These are phyloP conservation scores for Phtheirospermum japonicum DNA, from an alignment of 257 asterid genomes.

Conservation along the genomic window DNA sequence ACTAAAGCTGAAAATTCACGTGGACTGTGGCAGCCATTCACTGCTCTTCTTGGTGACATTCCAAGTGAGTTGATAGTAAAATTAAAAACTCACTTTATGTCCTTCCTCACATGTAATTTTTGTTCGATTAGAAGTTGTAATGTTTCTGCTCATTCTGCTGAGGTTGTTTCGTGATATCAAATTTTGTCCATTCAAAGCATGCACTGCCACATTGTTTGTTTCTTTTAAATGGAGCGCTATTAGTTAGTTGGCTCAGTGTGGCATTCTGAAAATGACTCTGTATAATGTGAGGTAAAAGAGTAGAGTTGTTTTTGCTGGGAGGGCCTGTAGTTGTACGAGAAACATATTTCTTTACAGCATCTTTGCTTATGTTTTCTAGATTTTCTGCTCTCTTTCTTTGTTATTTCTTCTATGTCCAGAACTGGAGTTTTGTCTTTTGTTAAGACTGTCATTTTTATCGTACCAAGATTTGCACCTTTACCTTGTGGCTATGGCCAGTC, in stretches of 20 bases:
- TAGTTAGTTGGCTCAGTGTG: background rate
- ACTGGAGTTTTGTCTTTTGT: too few species aligned
- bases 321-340: too few species aligned
- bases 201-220: background rate
- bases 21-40: slow-evolving; percentile 98
- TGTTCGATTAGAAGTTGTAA: background rate
- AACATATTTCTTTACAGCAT: too few species aligned
- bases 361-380: too few species aligned
- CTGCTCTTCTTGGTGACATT: slow-evolving; percentile 94
- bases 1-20: slow-evolving; percentile 86
- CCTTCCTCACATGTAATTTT: background rate
- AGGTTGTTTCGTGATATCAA: background rate
- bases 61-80: slow-evolving; percentile 61
- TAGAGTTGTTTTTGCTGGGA: background rate
- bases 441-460: background rate
- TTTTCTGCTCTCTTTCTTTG: too few species aligned
- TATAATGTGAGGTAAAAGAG: background rate
- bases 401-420: too few species aligned
- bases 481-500: slow-evolving; percentile 9
- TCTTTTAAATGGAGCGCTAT: background rate
- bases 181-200: slow-evolving; percentile 16
- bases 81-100: background rate
- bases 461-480: background rate
- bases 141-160: background rate
- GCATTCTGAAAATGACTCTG: slow-evolving; percentile 10